phyloP scores from a whole-genome alignment of 768 basidiomycete genomes.

The Trametopsis cervina region DNA sequence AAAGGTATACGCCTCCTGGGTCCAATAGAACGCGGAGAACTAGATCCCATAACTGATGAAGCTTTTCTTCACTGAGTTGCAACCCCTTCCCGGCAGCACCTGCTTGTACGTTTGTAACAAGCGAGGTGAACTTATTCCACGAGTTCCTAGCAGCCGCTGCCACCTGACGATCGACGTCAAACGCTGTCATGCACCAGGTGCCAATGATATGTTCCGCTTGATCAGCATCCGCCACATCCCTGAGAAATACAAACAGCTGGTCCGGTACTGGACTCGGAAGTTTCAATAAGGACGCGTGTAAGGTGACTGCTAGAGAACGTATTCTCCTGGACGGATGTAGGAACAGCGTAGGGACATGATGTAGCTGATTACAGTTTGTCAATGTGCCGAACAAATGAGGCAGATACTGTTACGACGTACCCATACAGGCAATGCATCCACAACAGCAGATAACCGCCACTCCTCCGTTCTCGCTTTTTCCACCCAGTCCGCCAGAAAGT shows the following conservation, averaged over 20 bases:
- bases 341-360: constrained; percentile 79
- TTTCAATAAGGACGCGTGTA: constrained; percentile 62
- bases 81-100: constrained; percentile 5
- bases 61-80: constrained; percentile 24
- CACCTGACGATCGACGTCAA: constrained; percentile 67
- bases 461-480: constrained; percentile 41
- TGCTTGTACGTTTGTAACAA: neutral
- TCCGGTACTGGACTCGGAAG: constrained; percentile 38
- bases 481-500: constrained; percentile 65
- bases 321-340: constrained; percentile 76
- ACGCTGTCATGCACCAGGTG: constrained; percentile 64
- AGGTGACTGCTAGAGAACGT: constrained; percentile 47
- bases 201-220: constrained; percentile 57
- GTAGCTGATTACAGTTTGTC: too few species aligned
- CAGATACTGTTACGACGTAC: constrained; percentile 39
- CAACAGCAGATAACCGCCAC: constrained; percentile 30
- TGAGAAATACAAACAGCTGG: constrained; percentile 44
- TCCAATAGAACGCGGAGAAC: constrained; percentile 50
- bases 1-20: constrained; percentile 48
- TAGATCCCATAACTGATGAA: constrained; percentile 41
- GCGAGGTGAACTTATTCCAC: constrained; percentile 38
- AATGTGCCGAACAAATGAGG: neutral
- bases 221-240: constrained; percentile 33
- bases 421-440: constrained; percentile 84
- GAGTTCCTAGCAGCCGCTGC: constrained; percentile 40